Conservation (phyloP, 345 rosid genomes). For the Angophora floribunda region DNA sequence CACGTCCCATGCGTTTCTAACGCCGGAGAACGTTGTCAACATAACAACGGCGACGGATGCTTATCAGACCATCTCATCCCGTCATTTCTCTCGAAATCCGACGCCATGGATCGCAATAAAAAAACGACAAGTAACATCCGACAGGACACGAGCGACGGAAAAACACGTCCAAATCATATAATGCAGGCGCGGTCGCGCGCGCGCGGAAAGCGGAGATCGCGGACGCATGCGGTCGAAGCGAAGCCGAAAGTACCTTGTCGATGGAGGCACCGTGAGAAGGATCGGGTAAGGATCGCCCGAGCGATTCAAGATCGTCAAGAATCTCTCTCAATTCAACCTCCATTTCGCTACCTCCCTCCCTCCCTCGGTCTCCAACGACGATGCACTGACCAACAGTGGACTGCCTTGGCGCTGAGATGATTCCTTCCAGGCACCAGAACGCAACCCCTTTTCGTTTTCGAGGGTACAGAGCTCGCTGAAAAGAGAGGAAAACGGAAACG, state of each 20-base stretch:
- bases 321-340: conserved; percentile 63
- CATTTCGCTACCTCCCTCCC: conserved; percentile 14
- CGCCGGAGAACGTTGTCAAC: background rate
- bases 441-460: background rate
- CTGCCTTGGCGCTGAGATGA: background rate
- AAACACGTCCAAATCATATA: background rate
- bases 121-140: background rate
- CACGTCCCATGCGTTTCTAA: background rate
- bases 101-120: background rate
- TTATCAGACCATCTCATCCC: background rate
- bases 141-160: background rate
- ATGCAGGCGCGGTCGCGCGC: background rate
- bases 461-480: background rate
- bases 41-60: background rate
- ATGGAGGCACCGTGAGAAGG: conserved; percentile 39
- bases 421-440: background rate
- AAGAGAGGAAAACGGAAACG: background rate
- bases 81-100: background rate
- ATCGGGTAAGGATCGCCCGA: conserved; percentile 50
- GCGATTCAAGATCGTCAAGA: conserved; percentile 45
- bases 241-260: conserved; percentile 30
- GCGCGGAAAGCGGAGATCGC: background rate
- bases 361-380: background rate
- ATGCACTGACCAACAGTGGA: background rate
- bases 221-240: background rate